Conservation (phyloP, 2,329 filamentous ascomycete genomes). For the Hymenoscyphus infarciens region DNA sequence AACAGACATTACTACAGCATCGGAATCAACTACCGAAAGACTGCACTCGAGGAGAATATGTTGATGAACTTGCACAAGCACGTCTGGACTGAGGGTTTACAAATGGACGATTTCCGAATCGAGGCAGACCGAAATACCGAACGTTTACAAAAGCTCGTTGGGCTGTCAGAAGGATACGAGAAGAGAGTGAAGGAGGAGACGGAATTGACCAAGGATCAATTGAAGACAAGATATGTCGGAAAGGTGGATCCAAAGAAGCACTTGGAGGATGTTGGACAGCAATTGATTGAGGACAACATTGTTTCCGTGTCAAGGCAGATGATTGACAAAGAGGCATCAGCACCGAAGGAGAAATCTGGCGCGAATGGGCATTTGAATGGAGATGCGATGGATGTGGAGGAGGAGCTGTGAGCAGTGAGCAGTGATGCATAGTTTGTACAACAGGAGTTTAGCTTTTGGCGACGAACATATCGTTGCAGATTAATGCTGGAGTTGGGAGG, state of each 20-base stretch:
- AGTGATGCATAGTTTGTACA: slow-evolving; percentile 43
- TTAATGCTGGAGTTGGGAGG: background rate
- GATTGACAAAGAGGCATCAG: slow-evolving; percentile 98
- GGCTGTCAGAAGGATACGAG: slow-evolving; percentile 91
- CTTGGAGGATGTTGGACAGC: slow-evolving; percentile 91
- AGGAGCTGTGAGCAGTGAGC: slow-evolving; percentile 35
- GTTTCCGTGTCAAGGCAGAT: slow-evolving; percentile 97
- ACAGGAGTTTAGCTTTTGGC: slow-evolving; percentile 35
- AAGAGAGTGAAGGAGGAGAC: slow-evolving; percentile 99
- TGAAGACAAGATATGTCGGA: slow-evolving; percentile 98
- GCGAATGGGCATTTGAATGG: slow-evolving; percentile 42
- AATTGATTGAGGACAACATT: slow-evolving; percentile 98
- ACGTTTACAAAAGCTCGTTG: slow-evolving; percentile 80
- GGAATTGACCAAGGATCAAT: slow-evolving; percentile 91
- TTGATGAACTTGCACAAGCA: slow-evolving; percentile 99
- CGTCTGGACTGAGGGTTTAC: slow-evolving; percentile 94
- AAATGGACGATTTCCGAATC: slow-evolving; percentile 92
- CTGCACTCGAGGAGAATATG: slow-evolving; percentile 98
- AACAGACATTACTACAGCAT: slow-evolving; percentile 99
- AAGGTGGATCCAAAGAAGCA: slow-evolving; percentile 99
- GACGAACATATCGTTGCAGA: slow-evolving; percentile 7
- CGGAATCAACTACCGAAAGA: slow-evolving; percentile 97
- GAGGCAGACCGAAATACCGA: slow-evolving; percentile 87
- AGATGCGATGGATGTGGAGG: slow-evolving; percentile 34
- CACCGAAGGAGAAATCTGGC: slow-evolving; percentile 65